Evolutionary conservation across 352 stramenopile species (phyloP).

Genomic region (Globisporangium solare): DNA sequence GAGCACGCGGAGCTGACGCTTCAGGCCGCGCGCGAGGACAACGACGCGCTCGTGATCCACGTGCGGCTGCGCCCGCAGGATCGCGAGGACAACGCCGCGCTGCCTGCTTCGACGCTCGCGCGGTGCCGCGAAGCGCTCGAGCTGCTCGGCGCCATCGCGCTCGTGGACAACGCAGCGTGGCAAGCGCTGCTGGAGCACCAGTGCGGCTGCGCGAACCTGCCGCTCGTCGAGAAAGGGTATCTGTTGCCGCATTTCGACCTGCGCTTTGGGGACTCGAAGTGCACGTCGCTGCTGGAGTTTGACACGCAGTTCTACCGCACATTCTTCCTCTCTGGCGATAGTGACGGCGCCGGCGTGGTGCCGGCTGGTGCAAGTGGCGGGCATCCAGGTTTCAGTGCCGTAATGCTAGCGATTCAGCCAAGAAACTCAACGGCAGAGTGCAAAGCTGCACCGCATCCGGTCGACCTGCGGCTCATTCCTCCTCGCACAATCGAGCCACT

Average conservation of each 20-base stretch:
- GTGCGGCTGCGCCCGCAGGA: not conserved
- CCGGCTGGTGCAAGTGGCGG: too few relatives aligned
- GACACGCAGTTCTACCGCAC: constrained; percentile 8
- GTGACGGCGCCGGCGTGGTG: not conserved
- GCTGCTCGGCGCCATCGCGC: constrained; percentile 7
- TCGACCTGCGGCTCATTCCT: constrained; percentile 6
- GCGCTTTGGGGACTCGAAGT: constrained; percentile 7
- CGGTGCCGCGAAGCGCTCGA: constrained; percentile 7
- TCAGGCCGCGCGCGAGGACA: not conserved
- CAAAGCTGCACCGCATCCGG: not conserved
- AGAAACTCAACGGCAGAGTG: not conserved
- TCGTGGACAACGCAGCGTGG: constrained; percentile 8
- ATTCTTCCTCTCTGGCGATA: not conserved
- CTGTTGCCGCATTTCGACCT: constrained; percentile 4
- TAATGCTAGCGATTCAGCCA: not conserved
- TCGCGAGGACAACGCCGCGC: not conserved
- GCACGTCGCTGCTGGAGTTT: constrained; percentile 3
- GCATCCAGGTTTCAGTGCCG: too few relatives aligned
- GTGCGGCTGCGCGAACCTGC: constrained; percentile 9
- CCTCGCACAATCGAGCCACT: not conserved
- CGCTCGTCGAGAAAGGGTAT: not conserved
- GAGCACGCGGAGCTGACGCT: too few relatives aligned
- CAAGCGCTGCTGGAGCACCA: constrained; percentile 9
- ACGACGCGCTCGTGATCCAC: constrained; percentile 1
- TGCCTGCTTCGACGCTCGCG: not conserved